Conservation (phyloP, 2,329 filamentous ascomycete species). For the Calonectria montana region DNA sequence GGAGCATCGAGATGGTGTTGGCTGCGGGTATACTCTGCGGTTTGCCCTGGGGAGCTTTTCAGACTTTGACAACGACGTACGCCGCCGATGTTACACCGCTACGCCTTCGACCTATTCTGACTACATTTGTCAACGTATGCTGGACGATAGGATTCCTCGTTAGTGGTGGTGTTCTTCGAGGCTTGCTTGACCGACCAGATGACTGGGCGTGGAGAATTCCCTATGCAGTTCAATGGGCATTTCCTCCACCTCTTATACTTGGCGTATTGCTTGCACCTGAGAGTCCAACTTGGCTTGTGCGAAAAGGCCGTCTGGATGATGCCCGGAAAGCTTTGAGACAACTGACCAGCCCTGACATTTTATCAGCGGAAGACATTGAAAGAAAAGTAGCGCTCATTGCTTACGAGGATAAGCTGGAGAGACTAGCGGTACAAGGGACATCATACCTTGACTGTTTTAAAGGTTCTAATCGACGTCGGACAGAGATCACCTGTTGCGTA, state of each 20-base stretch:
- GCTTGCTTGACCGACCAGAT: constrained; percentile 39
- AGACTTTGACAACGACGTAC: constrained; percentile 53
- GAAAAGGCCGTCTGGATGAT: not conserved
- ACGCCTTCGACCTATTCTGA: constrained; percentile 48
- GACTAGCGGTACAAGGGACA: not conserved
- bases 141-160: constrained; percentile 56
- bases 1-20: constrained; percentile 48
- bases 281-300: constrained; percentile 41
- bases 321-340: not conserved
- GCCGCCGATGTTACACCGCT: constrained; percentile 52
- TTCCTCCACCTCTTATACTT: constrained; percentile 50
- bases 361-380: not conserved
- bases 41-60: constrained; percentile 50
- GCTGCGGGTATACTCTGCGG: constrained; percentile 52
- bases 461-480: not conserved
- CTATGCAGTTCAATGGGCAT: constrained; percentile 56
- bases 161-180: constrained; percentile 48
- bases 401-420: not conserved
- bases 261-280: constrained; percentile 52
- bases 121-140: constrained; percentile 55
- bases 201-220: constrained; percentile 45
- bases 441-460: not conserved
- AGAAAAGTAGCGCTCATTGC: not conserved
- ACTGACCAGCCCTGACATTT: not conserved
- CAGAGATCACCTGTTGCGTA: constrained; percentile 38